Evolutionary conservation across 2,329 filamentous ascomycete species (phyloP).

Genomic region (Helicocarpus griseus): DNA sequence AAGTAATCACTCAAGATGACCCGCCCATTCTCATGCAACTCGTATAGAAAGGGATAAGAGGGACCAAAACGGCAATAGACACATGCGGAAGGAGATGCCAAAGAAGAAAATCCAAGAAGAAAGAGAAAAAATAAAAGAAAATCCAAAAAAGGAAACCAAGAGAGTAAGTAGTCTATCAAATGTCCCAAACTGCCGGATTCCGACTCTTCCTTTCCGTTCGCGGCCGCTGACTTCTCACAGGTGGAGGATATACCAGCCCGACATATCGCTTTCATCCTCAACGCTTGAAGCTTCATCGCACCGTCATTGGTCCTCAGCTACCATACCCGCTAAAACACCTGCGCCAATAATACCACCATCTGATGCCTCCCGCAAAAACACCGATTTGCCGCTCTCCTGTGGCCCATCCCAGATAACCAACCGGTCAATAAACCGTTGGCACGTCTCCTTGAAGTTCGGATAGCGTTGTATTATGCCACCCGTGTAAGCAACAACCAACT

Average conservation of each 20-base stretch:
- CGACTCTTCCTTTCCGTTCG: too few relatives aligned
- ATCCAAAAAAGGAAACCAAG: not conserved
- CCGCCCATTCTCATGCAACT: too few relatives aligned
- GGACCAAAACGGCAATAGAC: not conserved
- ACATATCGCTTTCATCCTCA: not conserved
- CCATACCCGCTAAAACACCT: constrained; percentile 39
- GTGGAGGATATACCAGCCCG: not conserved
- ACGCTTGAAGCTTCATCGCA: not conserved
- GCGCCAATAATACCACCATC: constrained; percentile 43
- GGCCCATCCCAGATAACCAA: constrained; percentile 29
- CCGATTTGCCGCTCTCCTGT: constrained; percentile 32
- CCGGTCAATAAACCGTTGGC: constrained; percentile 53
- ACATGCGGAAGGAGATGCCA: not conserved
- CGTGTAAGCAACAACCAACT: constrained; percentile 66
- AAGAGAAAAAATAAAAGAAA: not conserved
- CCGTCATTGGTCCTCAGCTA: constrained; percentile 2
- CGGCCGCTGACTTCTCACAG: too few relatives aligned
- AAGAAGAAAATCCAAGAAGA: not conserved
- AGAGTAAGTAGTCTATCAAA: not conserved
- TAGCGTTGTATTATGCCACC: constrained; percentile 67
- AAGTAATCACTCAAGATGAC: too few relatives aligned
- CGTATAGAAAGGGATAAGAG: not conserved
- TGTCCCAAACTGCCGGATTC: not conserved
- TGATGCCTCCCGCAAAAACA: constrained; percentile 38
- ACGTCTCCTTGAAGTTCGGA: constrained; percentile 57